These are phyloP conservation scores for Lachnellula cervina DNA, from an alignment of 2,329 filamentous ascomycete species.

Conservation along the genomic window DNA sequence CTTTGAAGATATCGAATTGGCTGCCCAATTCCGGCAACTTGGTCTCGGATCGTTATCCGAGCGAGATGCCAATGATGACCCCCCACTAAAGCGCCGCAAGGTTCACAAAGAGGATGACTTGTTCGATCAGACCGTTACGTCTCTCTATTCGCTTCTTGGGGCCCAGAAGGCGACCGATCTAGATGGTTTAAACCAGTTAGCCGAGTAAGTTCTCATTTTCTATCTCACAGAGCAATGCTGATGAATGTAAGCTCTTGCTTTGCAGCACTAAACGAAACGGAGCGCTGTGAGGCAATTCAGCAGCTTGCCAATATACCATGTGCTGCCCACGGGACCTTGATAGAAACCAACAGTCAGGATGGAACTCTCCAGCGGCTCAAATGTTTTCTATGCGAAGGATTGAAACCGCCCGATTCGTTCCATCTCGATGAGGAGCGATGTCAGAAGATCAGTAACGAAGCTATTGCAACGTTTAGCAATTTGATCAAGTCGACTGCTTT, in stretches of 20 bases:
- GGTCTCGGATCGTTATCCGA: constrained; percentile 7
- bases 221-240: neutral
- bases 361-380: constrained; percentile 21
- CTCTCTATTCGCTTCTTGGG: constrained; percentile 33
- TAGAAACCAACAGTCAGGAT: constrained; percentile 23
- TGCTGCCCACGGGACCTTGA: constrained; percentile 45
- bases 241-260: constrained; percentile 37
- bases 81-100: constrained; percentile 29
- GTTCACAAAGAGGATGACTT: constrained; percentile 28
- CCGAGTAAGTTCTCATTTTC: constrained; percentile 42
- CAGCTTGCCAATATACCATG: constrained; percentile 55
- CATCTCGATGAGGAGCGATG: constrained; percentile 14
- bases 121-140: constrained; percentile 31
- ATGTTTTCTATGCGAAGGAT: constrained; percentile 30
- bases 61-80: constrained; percentile 5
- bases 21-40: constrained; percentile 21
- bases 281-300: constrained; percentile 49
- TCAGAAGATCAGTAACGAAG: constrained; percentile 32
- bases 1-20: constrained; percentile 23
- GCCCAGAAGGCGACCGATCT: constrained; percentile 33
- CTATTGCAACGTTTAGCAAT: constrained; percentile 42
- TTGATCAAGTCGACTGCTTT: constrained; percentile 43
- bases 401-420: constrained; percentile 7
- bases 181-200: constrained; percentile 37
- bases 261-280: constrained; percentile 40